phyloP scores from a whole-genome alignment of 2,329 filamentous ascomycete genomes.

The Ascomycota sp. region DNA sequence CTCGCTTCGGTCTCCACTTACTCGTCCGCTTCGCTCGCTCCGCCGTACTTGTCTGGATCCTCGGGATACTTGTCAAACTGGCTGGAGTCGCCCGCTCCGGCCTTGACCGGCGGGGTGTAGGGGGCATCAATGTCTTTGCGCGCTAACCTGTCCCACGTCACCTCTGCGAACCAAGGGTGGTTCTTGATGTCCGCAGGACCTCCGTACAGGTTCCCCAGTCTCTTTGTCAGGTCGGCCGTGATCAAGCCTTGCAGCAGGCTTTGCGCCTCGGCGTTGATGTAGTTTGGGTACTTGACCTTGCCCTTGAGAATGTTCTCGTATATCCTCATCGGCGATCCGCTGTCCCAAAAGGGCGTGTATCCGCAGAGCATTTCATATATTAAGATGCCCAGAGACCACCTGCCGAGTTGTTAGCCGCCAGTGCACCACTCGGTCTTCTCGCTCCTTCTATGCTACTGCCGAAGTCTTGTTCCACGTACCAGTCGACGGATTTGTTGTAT shows the following conservation, averaged over 20 bases:
- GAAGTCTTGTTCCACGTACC: constrained; percentile 33
- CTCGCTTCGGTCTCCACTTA: constrained; percentile 27
- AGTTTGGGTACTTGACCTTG: constrained; percentile 86
- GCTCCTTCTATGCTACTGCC: no score
- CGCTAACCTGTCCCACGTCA: constrained; percentile 85
- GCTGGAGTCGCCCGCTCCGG: constrained; percentile 81
- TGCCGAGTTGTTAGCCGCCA: constrained; percentile 13
- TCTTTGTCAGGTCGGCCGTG: constrained; percentile 82
- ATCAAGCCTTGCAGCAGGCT: constrained; percentile 83
- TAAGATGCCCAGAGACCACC: constrained; percentile 95
- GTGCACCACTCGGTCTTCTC: no score
- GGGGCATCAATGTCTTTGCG: constrained; percentile 96
- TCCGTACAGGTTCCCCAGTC: constrained; percentile 78
- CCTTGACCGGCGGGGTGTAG: constrained; percentile 87
- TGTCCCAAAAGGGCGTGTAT: constrained; percentile 98
- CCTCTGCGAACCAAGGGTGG: constrained; percentile 89
- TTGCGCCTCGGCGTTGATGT: constrained; percentile 84
- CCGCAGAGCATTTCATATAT: constrained; percentile 99
- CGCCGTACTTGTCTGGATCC: constrained; percentile 80
- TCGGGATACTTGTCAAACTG: constrained; percentile 97
- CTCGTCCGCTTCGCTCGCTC: constrained; percentile 52
- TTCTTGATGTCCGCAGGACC: constrained; percentile 84
- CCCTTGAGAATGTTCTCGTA: constrained; percentile 98
- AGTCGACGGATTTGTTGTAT: constrained; percentile 98
- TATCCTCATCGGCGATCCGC: constrained; percentile 92